Percentiles rank a stretch among this genome's conserved stretches.
Conservation (phyloP, 805 yeast genomes). For the Komagataella populi region DNA sequence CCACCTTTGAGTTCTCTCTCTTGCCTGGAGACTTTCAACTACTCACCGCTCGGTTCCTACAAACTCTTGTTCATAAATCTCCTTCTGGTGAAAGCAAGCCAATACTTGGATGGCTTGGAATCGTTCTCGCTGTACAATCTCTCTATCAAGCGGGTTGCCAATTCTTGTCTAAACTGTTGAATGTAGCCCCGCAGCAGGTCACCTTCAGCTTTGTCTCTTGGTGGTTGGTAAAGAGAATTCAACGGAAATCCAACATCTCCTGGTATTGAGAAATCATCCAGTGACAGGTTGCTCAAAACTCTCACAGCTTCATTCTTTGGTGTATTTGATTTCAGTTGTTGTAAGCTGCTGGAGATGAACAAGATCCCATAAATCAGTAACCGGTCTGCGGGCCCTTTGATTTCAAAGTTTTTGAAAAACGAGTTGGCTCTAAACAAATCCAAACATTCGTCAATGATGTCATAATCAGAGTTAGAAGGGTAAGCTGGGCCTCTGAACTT, state of each 20-base stretch:
- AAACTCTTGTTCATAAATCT: slow-evolving; percentile 90
- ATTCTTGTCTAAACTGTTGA: slow-evolving; percentile 90
- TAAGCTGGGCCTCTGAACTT: slow-evolving; percentile 85
- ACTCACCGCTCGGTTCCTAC: slow-evolving; percentile 10
- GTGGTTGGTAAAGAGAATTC: slow-evolving; percentile 65
- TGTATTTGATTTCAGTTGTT: slow-evolving; percentile 37
- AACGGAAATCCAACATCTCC: slow-evolving; percentile 94
- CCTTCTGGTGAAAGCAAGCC: slow-evolving; percentile 94
- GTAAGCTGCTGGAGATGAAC: slow-evolving; percentile 74
- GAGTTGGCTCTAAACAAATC: slow-evolving; percentile 94
- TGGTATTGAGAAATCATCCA: slow-evolving; percentile 83
- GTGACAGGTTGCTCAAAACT: slow-evolving; percentile 67
- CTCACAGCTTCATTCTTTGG: slow-evolving; percentile 47
- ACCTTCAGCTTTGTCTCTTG: slow-evolving; percentile 59
- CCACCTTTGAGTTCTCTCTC: neutral
- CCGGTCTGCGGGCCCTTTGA: slow-evolving; percentile 90
- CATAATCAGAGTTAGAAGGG: slow-evolving; percentile 66
- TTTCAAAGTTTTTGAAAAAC: slow-evolving; percentile 92
- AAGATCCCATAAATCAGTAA: slow-evolving; percentile 87
- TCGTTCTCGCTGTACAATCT: slow-evolving; percentile 54
- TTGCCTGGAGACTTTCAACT: neutral
- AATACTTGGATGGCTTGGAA: slow-evolving; percentile 66
- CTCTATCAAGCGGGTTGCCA: slow-evolving; percentile 65
- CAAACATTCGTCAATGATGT: slow-evolving; percentile 80
- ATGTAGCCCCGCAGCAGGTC: slow-evolving; percentile 73